Conservation (phyloP, 2,329 filamentous ascomycete genomes). For the Trichoderma endophyticum region DNA sequence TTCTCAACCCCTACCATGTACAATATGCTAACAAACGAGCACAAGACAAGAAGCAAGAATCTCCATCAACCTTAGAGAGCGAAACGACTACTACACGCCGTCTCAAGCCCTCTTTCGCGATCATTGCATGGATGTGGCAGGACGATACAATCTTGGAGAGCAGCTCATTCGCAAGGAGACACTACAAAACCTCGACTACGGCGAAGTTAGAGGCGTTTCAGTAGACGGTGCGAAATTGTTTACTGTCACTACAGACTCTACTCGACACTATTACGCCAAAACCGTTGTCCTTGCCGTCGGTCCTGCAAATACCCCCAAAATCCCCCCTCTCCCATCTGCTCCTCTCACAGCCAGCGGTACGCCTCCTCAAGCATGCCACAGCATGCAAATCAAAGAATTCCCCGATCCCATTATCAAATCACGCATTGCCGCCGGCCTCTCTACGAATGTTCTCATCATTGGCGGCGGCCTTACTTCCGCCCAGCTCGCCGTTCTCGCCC, state of each 20-base stretch:
- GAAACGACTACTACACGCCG: conserved; percentile 67
- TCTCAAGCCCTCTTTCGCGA: conserved; percentile 59
- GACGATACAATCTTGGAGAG: conserved; percentile 46
- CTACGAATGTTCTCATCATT: conserved; percentile 67
- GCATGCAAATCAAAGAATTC: conserved; percentile 59
- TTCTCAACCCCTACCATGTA: neutral
- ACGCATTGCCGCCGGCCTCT: conserved; percentile 46
- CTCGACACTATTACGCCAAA: conserved; percentile 50
- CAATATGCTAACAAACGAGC: conserved; percentile 11
- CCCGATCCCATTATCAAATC: conserved; percentile 50
- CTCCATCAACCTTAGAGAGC: conserved; percentile 62
- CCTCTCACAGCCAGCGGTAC: conserved; percentile 10
- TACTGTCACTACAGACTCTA: conserved; percentile 49
- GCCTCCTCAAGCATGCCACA: conserved; percentile 55
- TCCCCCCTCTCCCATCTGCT: conserved; percentile 41
- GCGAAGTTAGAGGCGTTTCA: conserved; percentile 43
- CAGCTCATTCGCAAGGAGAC: conserved; percentile 59
- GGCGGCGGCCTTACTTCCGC: conserved; percentile 75
- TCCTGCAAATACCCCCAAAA: conserved; percentile 57
- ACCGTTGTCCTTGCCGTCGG: conserved; percentile 69
- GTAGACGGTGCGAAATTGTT: conserved; percentile 57
- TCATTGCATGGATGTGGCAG: conserved; percentile 56
- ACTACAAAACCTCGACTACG: conserved; percentile 60
- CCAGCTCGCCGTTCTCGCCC: conserved; percentile 65
- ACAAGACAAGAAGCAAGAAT: conserved; percentile 43